Conservation (phyloP, 163 green algal species). For the Coccomyxa subellipsoidea region DNA sequence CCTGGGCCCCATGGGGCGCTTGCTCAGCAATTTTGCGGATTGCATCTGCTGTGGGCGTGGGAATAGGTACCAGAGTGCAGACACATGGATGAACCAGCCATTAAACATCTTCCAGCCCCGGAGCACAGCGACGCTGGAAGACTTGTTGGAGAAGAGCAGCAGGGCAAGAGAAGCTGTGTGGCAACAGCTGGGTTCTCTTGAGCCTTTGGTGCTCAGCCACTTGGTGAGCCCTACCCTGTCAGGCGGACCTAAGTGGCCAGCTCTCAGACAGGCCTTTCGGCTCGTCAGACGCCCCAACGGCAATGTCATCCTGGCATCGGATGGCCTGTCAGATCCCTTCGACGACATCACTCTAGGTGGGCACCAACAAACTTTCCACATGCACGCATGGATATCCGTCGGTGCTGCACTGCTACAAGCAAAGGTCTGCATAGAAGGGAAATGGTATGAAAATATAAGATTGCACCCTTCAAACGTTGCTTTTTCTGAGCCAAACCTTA, state of each 20-base stretch:
- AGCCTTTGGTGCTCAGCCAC: constrained; percentile 48
- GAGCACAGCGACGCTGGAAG: constrained; percentile 33
- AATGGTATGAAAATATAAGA: neutral
- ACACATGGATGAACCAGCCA: constrained; percentile 27
- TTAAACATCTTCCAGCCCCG: constrained; percentile 48
- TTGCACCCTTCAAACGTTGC: neutral
- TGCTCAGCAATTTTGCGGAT: constrained; percentile 3
- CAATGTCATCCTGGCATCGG: constrained; percentile 49
- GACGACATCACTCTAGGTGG: constrained; percentile 50
- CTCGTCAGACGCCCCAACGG: constrained; percentile 44
- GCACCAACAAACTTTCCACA: neutral
- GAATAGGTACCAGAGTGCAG: neutral
- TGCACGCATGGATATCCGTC: neutral
- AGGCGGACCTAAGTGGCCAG: constrained; percentile 49
- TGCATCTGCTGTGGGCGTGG: constrained; percentile 5
- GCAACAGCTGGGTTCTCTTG: constrained; percentile 42
- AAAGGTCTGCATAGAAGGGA: neutral
- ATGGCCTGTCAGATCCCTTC: constrained; percentile 65
- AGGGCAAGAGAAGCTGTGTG: constrained; percentile 37
- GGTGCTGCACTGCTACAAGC: neutral
- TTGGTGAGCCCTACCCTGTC: constrained; percentile 20
- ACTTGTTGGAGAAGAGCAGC: constrained; percentile 45
- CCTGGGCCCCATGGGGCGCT: neutral
- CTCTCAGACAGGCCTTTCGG: constrained; percentile 44
- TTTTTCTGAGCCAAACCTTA: too few species aligned